phyloP scores from a whole-genome alignment of 306 rosid species.

The Vachellia collinsii region DNA sequence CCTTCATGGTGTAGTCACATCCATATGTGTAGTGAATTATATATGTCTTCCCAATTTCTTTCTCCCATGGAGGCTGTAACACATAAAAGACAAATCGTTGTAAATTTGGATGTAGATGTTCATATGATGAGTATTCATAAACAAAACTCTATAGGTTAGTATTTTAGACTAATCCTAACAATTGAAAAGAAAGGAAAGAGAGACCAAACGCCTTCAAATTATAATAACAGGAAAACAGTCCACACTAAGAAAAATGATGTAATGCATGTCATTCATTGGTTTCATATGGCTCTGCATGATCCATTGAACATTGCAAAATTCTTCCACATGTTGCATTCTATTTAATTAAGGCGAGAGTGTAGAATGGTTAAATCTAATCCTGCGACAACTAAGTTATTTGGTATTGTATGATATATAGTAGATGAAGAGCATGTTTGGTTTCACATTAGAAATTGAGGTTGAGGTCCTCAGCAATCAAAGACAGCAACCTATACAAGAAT shows the following conservation, averaged over 20 bases:
- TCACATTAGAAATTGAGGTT: neutral
- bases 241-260: neutral
- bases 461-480: conserved; percentile 6
- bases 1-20: conserved; percentile 93
- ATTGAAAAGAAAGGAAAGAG: neutral
- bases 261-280: neutral
- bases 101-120: conserved; percentile 28
- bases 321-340: neutral
- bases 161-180: neutral
- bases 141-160: neutral
- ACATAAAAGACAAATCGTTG: conserved; percentile 12
- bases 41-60: conserved; percentile 65
- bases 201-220: neutral
- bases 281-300: neutral
- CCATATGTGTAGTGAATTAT: conserved; percentile 97
- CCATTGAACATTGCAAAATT: neutral
- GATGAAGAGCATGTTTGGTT: neutral
- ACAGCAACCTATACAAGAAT: neutral
- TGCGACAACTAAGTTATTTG: neutral
- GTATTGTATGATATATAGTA: neutral
- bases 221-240: neutral
- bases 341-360: neutral
- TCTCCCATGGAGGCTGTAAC: conserved; percentile 95
- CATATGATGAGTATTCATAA: neutral
- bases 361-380: neutral